Base-by-base conservation (phyloP, 495 filamentous ascomycete species). In the Chaetomium fimeti region DNA sequence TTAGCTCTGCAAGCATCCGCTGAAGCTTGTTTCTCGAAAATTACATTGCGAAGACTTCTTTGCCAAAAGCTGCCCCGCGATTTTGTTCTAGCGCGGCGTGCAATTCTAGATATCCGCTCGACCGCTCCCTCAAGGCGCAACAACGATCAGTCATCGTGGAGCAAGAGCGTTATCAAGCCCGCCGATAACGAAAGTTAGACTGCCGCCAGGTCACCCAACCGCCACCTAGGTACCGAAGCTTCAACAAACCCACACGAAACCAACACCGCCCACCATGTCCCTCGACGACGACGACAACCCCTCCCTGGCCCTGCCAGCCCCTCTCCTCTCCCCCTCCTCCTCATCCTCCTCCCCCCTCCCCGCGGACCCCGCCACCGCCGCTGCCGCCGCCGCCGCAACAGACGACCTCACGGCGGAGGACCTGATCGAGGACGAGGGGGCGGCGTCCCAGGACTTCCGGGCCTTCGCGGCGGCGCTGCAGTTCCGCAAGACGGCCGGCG, bases 401-500 rank as follows among this genome's bases (percentile, higher is more conserved):
- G 75, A 73, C 12, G 68, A 68, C 2, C 66, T 69, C 12, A 75
- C 74, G 0, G 69, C 70, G 11, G 77, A 80, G 5, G 73, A 80
- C 40, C 69, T 78, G 5, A 88, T 95, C 48, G 88, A 86, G 29
- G 93, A 97, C 67, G 92, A 94, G 74, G 85, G 62, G 28, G 65
- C 61, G 0, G 51, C 67, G 28, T 25, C 88, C 5, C 92, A 93
- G 72, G 93, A 98, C 77, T 97, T 92, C 71, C 89, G 81, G 52
- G 51, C 53, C 3, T 63, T 63, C 28, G 60, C 60, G 7, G 60
- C 60, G 5, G 53, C 60, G 16, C 60, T 62, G 22, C 43, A 88
- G 54, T 85, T 84, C 66, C 75, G 80, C 27, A 75, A 77, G 60
- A 75, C 73, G 49, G 63, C 65, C 20, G 65, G 75, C 58, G 70